Conservation (phyloP, 2,329 filamentous ascomycete species). For the Aureobasidium sp. region DNA sequence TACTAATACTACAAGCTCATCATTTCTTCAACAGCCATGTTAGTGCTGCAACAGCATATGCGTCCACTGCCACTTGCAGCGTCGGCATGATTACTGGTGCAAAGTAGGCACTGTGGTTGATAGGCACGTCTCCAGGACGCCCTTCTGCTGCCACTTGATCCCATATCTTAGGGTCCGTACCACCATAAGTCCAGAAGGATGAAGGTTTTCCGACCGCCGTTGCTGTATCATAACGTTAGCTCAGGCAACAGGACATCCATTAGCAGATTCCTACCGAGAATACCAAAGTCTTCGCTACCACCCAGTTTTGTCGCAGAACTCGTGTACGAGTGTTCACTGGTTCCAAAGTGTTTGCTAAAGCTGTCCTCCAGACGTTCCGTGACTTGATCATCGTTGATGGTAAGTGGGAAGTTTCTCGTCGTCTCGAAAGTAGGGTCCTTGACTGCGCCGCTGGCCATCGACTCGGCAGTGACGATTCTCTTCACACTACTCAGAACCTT, state of each 20-base stretch:
- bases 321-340: conserved; percentile 29
- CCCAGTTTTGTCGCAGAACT: conserved; percentile 36
- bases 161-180: conserved; percentile 44
- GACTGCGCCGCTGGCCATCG: conserved; percentile 41
- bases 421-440: conserved; percentile 38
- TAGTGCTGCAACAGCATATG: conserved; percentile 31
- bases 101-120: conserved; percentile 55
- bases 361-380: conserved; percentile 37
- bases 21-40: conserved; percentile 24
- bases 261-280: conserved; percentile 37
- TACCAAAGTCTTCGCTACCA: conserved; percentile 54
- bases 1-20: not conserved
- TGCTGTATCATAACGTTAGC: conserved; percentile 24
- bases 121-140: conserved; percentile 42
- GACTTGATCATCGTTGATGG: conserved; percentile 45
- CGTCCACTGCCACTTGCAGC: conserved; percentile 42
- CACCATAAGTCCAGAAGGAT: conserved; percentile 51
- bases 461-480: conserved; percentile 52
- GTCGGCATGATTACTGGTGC: conserved; percentile 54
- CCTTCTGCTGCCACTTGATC: conserved; percentile 43
- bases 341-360: conserved; percentile 43
- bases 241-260: not conserved
- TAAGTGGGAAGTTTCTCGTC: conserved; percentile 41
- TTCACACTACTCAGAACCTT: conserved; percentile 42
- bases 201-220: conserved; percentile 42